Conservation (phyloP, 768 basidiomycete genomes). For the Kwoniella europaea region DNA sequence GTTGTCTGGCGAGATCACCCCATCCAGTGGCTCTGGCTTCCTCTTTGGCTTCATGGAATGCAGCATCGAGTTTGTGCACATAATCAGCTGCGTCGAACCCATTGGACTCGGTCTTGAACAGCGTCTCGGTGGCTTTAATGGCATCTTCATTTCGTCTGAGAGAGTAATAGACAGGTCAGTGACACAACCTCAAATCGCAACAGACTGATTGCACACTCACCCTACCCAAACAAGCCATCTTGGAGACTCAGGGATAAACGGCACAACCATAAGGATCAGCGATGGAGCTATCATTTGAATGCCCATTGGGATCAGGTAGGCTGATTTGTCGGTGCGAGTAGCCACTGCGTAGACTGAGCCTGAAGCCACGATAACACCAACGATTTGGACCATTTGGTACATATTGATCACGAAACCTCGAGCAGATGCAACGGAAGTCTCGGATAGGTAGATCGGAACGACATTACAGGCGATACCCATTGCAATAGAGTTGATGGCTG, state of each 20-base stretch:
- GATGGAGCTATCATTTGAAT: slow-evolving; percentile 24
- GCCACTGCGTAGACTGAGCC: slow-evolving; percentile 36
- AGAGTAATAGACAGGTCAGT: not conserved
- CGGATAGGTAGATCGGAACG: slow-evolving; percentile 22
- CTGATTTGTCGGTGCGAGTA: slow-evolving; percentile 13
- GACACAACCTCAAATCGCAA: not conserved
- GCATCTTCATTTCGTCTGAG: slow-evolving; percentile 7
- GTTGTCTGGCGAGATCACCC: slow-evolving; percentile 20
- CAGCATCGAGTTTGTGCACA: slow-evolving; percentile 32
- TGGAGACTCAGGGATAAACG: slow-evolving; percentile 25
- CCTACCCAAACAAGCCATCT: slow-evolving; percentile 25
- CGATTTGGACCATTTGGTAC: slow-evolving; percentile 38
- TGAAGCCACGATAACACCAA: slow-evolving; percentile 44
- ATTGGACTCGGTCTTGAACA: slow-evolving; percentile 25
- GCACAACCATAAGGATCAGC: slow-evolving; percentile 9
- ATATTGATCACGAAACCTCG: slow-evolving; percentile 25
- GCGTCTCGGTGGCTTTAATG: slow-evolving; percentile 19
- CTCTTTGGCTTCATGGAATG: slow-evolving; percentile 34
- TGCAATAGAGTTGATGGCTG: slow-evolving; percentile 24
- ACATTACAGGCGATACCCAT: slow-evolving; percentile 30
- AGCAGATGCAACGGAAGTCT: slow-evolving; percentile 24
- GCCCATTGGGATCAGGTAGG: slow-evolving; percentile 32
- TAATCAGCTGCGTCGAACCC: slow-evolving; percentile 31
- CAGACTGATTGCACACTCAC: not conserved
- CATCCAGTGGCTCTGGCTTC: slow-evolving; percentile 3